Conservation (phyloP, 306 rosid genomes). For the Trichosanthes truncata region DNA sequence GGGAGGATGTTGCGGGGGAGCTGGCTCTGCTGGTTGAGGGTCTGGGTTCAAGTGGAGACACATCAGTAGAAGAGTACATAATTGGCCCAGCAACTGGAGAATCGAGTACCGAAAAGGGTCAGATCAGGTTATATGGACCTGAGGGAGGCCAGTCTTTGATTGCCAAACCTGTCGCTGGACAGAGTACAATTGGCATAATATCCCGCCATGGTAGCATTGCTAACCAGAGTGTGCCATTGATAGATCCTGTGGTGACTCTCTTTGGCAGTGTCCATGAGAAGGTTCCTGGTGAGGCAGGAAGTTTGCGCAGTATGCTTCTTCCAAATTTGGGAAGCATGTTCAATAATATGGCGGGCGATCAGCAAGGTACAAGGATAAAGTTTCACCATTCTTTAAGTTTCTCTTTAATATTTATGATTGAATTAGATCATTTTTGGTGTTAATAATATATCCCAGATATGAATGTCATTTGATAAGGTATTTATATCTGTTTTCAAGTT, state of each 20-base stretch:
- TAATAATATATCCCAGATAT: background rate
- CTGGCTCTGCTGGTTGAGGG: conserved; percentile 32
- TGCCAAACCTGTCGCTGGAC: conserved; percentile 23
- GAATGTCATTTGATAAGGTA: background rate
- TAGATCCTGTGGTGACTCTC: conserved; percentile 34
- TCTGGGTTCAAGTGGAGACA: conserved; percentile 26
- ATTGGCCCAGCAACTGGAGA: conserved; percentile 22
- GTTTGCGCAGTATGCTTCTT: conserved; percentile 23
- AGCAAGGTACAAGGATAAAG: background rate
- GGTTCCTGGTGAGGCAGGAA: conserved; percentile 22
- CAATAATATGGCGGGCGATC: conserved; percentile 3
- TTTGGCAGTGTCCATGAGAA: conserved; percentile 37
- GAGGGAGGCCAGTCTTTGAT: conserved; percentile 24
- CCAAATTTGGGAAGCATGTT: conserved; percentile 29
- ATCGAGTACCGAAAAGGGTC: conserved; percentile 16
- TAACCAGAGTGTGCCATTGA: conserved; percentile 11
- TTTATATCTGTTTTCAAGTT: background rate
- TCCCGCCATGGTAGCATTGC: conserved; percentile 27
- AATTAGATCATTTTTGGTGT: background rate
- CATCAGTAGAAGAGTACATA: conserved; percentile 34
- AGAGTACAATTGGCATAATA: conserved; percentile 16
- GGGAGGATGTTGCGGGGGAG: conserved; percentile 39
- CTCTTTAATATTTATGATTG: background rate
- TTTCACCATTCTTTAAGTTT: background rate
- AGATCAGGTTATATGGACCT: conserved; percentile 29